A percentile compares a stretch with the other conserved stretches of the same genome.
Conservation (phyloP, 2,329 filamentous ascomycete genomes). For the Trichoderma citrinoviride region DNA sequence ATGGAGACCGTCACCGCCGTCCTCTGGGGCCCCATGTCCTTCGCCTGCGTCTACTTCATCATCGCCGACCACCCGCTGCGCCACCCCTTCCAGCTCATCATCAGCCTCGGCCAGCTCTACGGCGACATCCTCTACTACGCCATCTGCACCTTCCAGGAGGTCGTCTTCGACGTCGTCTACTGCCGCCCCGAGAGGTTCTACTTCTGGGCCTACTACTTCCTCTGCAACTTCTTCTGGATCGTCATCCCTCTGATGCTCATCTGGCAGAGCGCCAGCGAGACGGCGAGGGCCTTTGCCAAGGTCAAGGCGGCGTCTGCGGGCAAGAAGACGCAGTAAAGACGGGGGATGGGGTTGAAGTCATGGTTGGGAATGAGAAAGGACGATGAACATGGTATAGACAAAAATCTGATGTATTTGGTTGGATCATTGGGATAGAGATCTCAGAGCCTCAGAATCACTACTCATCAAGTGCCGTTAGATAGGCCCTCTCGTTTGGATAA, state of each 20-base stretch:
- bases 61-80: slow-evolving; percentile 44
- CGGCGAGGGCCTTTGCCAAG: slow-evolving; percentile 30
- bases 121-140: slow-evolving; percentile 53
- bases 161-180: slow-evolving; percentile 41
- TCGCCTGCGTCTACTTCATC: slow-evolving; percentile 46
- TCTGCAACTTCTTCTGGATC: slow-evolving; percentile 54
- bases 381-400: neutral
- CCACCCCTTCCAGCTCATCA: slow-evolving; percentile 47
- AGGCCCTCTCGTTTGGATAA: too few relatives aligned
- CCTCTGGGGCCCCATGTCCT: slow-evolving; percentile 53
- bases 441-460: neutral
- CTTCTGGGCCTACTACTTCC: slow-evolving; percentile 53
- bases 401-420: neutral
- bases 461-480: too few relatives aligned
- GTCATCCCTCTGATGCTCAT: slow-evolving; percentile 44
- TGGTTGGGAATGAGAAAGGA: neutral
- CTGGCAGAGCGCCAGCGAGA: slow-evolving; percentile 30
- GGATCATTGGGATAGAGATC: neutral
- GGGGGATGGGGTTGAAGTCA: neutral
- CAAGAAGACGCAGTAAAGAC: slow-evolving; percentile 29
- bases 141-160: slow-evolving; percentile 45
- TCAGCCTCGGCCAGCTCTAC: slow-evolving; percentile 51
- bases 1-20: slow-evolving; percentile 55
- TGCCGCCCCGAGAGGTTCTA: slow-evolving; percentile 52
- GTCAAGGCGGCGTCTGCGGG: slow-evolving; percentile 27